A percentile compares a stretch with the other conserved stretches of the same genome.
Evolutionary conservation across 1,284 basidiomycete species (phyloP).

Genomic region (Testicularia cyperi): DNA sequence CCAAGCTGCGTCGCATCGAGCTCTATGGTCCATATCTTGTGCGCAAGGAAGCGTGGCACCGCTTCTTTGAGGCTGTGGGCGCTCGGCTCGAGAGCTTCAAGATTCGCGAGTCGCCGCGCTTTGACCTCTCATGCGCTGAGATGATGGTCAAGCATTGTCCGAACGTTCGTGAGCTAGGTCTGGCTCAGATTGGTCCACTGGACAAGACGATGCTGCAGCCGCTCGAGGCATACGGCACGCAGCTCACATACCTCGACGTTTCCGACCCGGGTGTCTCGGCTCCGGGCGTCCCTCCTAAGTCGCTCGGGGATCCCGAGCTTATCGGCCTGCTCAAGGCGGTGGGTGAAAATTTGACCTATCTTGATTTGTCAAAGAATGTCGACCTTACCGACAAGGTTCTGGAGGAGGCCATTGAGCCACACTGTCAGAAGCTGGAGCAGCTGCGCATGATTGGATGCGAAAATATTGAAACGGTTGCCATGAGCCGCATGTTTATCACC

Average conservation of each 20-base stretch:
- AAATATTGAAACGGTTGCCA: slow-evolving; percentile 62
- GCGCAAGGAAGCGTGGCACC: slow-evolving; percentile 72
- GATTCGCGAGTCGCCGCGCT: slow-evolving; percentile 77
- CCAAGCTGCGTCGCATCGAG: slow-evolving; percentile 71
- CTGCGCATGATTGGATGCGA: slow-evolving; percentile 69
- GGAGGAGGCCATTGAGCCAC: slow-evolving; percentile 67
- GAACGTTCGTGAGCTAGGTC: slow-evolving; percentile 70
- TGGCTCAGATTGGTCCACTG: slow-evolving; percentile 75
- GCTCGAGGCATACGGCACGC: slow-evolving; percentile 61
- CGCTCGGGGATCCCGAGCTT: slow-evolving; percentile 68
- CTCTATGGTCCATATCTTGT: slow-evolving; percentile 89
- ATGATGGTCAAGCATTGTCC: slow-evolving; percentile 70
- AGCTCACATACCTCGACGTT: slow-evolving; percentile 68
- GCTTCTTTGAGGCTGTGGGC: slow-evolving; percentile 71
- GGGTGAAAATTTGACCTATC: slow-evolving; percentile 65
- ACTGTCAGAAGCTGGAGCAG: slow-evolving; percentile 66
- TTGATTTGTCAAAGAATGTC: slow-evolving; percentile 70
- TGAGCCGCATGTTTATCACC: slow-evolving; percentile 27
- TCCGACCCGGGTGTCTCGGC: slow-evolving; percentile 64
- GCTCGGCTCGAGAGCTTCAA: slow-evolving; percentile 71
- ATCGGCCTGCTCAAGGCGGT: slow-evolving; percentile 66
- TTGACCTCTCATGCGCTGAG: slow-evolving; percentile 73
- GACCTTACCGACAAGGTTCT: slow-evolving; percentile 68
- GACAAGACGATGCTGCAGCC: slow-evolving; percentile 49
- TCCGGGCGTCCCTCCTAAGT: slow-evolving; percentile 58